Evolutionary conservation across 805 yeast genomes (phyloP).

Genomic region (Pichia nakasei): DNA sequence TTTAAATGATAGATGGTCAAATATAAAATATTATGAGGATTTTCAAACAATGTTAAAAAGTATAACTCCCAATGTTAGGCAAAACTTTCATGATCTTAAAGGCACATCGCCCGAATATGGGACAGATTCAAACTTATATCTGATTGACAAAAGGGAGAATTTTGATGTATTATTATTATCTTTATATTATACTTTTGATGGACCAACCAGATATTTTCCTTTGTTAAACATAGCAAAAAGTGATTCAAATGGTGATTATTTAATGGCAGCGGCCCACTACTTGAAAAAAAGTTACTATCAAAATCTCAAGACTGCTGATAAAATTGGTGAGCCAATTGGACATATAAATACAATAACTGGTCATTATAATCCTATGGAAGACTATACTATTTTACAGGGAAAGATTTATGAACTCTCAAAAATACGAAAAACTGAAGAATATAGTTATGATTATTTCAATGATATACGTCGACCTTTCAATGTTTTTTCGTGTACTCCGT

Average conservation of each 20-base stretch:
- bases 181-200: slow-evolving; percentile 49
- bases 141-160: slow-evolving; percentile 47
- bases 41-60: slow-evolving; percentile 27
- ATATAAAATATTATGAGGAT: slow-evolving; percentile 21
- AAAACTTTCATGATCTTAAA: slow-evolving; percentile 51
- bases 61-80: neutral
- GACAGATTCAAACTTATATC: slow-evolving; percentile 54
- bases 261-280: slow-evolving; percentile 57
- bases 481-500: slow-evolving; percentile 22
- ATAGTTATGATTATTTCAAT: slow-evolving; percentile 20
- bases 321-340: slow-evolving; percentile 21
- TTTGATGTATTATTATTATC: slow-evolving; percentile 45
- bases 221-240: slow-evolving; percentile 33
- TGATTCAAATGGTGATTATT: slow-evolving; percentile 76
- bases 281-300: slow-evolving; percentile 44
- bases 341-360: slow-evolving; percentile 26
- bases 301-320: slow-evolving; percentile 32
- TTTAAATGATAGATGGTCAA: slow-evolving; percentile 22
- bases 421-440: slow-evolving; percentile 15
- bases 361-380: slow-evolving; percentile 27
- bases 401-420: slow-evolving; percentile 15
- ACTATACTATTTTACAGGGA: slow-evolving; percentile 19
- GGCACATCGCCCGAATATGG: slow-evolving; percentile 64
- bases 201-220: slow-evolving; percentile 47
- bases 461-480: slow-evolving; percentile 20